Evolutionary conservation across 805 yeast species (phyloP).

Genomic region (Suhomyces sp.): DNA sequence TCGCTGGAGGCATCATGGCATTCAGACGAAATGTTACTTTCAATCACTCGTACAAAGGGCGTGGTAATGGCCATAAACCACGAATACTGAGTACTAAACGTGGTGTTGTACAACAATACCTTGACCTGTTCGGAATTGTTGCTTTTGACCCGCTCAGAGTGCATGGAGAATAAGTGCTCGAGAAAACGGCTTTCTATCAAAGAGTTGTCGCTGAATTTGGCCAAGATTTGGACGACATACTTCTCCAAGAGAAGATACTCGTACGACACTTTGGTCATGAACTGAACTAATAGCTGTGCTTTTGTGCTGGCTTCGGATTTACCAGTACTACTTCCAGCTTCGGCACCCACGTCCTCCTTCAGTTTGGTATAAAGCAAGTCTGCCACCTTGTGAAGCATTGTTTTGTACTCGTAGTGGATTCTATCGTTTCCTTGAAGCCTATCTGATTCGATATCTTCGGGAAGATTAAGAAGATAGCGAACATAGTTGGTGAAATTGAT

Average conservation of each 20-base stretch:
- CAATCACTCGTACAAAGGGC: conserved; percentile 38
- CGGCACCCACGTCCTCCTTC: conserved; percentile 27
- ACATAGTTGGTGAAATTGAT: conserved; percentile 37
- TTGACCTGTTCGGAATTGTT: conserved; percentile 24
- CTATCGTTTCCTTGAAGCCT: conserved; percentile 18
- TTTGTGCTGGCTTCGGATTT: neutral
- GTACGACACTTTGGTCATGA: conserved; percentile 32
- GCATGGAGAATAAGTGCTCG: conserved; percentile 20
- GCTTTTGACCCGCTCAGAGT: conserved; percentile 14
- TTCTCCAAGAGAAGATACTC: conserved; percentile 40
- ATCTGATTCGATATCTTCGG: conserved; percentile 14
- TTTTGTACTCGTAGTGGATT: conserved; percentile 28
- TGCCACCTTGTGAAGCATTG: conserved; percentile 23
- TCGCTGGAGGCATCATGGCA: conserved; percentile 16
- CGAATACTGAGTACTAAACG: conserved; percentile 32
- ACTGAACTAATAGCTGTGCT: conserved; percentile 19
- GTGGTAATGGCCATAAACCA: conserved; percentile 37
- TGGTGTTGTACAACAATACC: conserved; percentile 31
- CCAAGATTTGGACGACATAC: conserved; percentile 35
- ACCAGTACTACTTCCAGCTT: neutral
- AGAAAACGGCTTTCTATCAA: conserved; percentile 27
- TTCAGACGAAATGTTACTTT: conserved; percentile 30
- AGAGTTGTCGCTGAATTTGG: conserved; percentile 31
- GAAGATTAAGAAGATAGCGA: conserved; percentile 31
- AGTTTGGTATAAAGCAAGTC: conserved; percentile 23